These are phyloP conservation scores for Ogataea trehaloabstinens DNA, from an alignment of 805 yeast species.

Conservation along the genomic window DNA sequence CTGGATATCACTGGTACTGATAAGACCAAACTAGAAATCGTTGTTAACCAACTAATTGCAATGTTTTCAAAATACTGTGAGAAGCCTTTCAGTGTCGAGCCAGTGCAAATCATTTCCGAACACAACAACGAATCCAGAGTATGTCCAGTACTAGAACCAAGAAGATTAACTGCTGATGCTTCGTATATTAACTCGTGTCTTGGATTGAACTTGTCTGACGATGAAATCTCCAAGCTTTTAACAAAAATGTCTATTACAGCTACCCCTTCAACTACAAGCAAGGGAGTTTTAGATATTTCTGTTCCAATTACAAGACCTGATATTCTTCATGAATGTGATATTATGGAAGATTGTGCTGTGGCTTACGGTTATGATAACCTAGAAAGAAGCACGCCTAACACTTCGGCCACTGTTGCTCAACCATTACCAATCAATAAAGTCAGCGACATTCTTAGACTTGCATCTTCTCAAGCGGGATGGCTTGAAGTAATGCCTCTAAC, in stretches of 20 bases:
- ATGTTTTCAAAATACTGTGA: conserved; percentile 91
- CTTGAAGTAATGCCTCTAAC: conserved; percentile 94
- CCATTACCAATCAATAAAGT: conserved; percentile 91
- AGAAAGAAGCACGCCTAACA: conserved; percentile 72
- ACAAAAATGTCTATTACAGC: conserved; percentile 81
- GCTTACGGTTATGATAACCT: conserved; percentile 93
- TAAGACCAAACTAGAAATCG: conserved; percentile 89
- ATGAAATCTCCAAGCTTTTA: conserved; percentile 66
- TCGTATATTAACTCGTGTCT: conserved; percentile 88
- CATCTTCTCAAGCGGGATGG: conserved; percentile 95
- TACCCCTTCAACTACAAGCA: conserved; percentile 43
- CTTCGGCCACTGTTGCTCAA: conserved; percentile 76
- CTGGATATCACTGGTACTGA: conserved; percentile 96
- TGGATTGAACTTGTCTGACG: conserved; percentile 72
- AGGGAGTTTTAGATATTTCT: conserved; percentile 56
- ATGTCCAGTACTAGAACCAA: conserved; percentile 69
- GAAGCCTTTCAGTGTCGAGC: conserved; percentile 83
- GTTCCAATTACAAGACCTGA: conserved; percentile 97
- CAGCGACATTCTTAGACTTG: conserved; percentile 84
- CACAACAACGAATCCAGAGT: conserved; percentile 76
- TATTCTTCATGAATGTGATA: conserved; percentile 93
- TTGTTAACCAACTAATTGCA: conserved; percentile 86
- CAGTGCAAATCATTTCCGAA: conserved; percentile 77
- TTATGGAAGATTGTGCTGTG: conserved; percentile 97
- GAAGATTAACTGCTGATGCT: conserved; percentile 70